Conservation (phyloP, 2,329 filamentous ascomycete genomes). For the Aureobasidium mangrovei region DNA sequence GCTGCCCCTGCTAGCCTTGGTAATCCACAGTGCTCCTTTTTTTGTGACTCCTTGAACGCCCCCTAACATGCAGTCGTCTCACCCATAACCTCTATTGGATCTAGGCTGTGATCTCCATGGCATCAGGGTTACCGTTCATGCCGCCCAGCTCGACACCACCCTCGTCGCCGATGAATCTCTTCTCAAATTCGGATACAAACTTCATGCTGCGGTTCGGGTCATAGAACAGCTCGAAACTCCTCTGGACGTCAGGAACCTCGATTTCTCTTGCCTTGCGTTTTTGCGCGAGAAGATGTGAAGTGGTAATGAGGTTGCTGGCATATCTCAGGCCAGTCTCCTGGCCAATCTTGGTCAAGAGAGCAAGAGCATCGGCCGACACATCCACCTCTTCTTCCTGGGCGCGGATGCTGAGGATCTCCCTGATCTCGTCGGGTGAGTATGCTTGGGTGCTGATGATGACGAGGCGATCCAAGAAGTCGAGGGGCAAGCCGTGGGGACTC, state of each 20-base stretch:
- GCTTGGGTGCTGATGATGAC: constrained; percentile 91
- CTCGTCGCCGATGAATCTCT: constrained; percentile 81
- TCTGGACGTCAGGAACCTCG: constrained; percentile 77
- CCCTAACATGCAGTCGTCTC: background rate
- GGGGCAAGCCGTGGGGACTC: constrained; percentile 83
- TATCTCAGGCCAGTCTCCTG: constrained; percentile 87
- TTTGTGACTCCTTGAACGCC: constrained; percentile 9
- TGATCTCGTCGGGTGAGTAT: constrained; percentile 76
- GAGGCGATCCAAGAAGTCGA: constrained; percentile 92
- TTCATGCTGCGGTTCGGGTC: constrained; percentile 80
- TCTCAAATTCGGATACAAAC: constrained; percentile 84
- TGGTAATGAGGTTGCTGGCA: constrained; percentile 96
- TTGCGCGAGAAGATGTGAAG: constrained; percentile 75
- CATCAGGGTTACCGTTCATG: constrained; percentile 46
- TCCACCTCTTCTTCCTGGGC: constrained; percentile 96
- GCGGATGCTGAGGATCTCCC: constrained; percentile 84
- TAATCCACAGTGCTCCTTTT: constrained; percentile 17
- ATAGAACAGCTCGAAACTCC: constrained; percentile 90
- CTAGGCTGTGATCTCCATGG: constrained; percentile 56
- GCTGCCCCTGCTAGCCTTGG: constrained; percentile 1
- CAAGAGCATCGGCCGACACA: constrained; percentile 77
- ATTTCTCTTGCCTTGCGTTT: constrained; percentile 84
- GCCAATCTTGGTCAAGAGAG: constrained; percentile 90
- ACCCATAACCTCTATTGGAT: background rate
- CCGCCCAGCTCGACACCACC: constrained; percentile 63